Evolutionary conservation across 75 land plant species (phyloP).

Genomic region (Pinus albicaulis): DNA sequence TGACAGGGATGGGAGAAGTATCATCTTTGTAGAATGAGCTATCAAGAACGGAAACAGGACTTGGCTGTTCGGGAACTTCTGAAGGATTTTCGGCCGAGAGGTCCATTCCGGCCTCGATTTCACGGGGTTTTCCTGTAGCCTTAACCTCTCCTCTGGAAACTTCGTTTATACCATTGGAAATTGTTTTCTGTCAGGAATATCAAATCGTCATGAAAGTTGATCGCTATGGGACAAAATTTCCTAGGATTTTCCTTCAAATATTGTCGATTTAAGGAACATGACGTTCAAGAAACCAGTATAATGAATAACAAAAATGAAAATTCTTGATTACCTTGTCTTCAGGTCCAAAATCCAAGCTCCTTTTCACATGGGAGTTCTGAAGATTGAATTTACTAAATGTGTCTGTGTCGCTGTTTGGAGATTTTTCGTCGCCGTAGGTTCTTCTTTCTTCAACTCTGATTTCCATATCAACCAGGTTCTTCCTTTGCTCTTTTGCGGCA

Average conservation of each 20-base stretch:
- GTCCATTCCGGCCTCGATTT: neutral
- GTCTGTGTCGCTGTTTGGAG: too few relatives aligned
- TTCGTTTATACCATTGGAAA: neutral
- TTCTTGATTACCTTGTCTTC: neutral
- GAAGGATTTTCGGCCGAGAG: constrained; percentile 7
- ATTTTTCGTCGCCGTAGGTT: neutral
- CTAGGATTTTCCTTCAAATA: too few relatives aligned
- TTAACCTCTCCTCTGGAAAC: neutral
- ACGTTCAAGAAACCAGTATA: too few relatives aligned
- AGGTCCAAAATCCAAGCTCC: neutral
- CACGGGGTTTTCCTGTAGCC: neutral
- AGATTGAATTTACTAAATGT: neutral
- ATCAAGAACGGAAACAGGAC: constrained; percentile 94
- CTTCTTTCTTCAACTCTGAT: neutral
- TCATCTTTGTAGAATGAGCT: constrained; percentile 51
- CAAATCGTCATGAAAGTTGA: neutral
- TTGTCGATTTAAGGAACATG: too few relatives aligned
- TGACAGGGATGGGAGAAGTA: constrained; percentile 50
- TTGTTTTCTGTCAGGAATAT: neutral
- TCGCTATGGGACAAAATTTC: too few relatives aligned
- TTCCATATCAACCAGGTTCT: neutral
- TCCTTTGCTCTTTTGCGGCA: neutral
- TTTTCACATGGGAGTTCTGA: neutral
- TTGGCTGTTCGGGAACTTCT: constrained; percentile 58
- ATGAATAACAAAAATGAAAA: neutral